Evolutionary conservation across 176 grass and related monocot species (phyloP), one percentile per base, ranked within the genome.

Genomic region (Typha latifolia): DNA sequence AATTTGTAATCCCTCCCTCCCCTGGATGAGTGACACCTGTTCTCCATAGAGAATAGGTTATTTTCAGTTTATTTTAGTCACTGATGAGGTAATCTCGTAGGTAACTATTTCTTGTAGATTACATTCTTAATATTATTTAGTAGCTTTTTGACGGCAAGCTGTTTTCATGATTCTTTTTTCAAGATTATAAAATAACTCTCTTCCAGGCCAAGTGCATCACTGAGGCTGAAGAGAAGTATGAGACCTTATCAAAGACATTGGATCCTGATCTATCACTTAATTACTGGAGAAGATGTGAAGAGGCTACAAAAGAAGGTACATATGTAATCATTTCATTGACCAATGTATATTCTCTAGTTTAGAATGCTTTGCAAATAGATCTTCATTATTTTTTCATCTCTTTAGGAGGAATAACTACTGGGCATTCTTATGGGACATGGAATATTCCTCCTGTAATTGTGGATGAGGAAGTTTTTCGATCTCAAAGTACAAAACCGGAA

Each of bases 221-320:
- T 15, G 88, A 97, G 57, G 85, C 78, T 55, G 93, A 97, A 77
- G 79, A 89, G 52, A 92, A 72, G 69, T 87, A 87, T 62, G 85
- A 92, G 57, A 73, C 24, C 19, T 76, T 86, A 48, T 84, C 75
- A 69, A 86, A 70, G 69, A 89, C 75, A 82, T 66, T 92, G 69
- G 85, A 86, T 48, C 88, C 78, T 70, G 48, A 48, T 31, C 76
- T 97, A 12, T 84, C 80, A 80, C 49, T 24, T 4, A 82, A 66
- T 84, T 89, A 89, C 70, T 77, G 78, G 83, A 86, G 72, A 76
- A 92, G 93, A 86, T 97, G 93, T 37, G 82, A 91, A 82, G 85
- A 97, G 81, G 88, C 93, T 75, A 92, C 85, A 27, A 84, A 71
- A 55, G 93, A 97, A 92, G 88, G 93, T 82, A 72, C 24, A 23